Percentiles rank a stretch among this genome's conserved stretches.
Conservation (phyloP, 208 protist genomes). For the Acanthamoeba castellanii region DNA sequence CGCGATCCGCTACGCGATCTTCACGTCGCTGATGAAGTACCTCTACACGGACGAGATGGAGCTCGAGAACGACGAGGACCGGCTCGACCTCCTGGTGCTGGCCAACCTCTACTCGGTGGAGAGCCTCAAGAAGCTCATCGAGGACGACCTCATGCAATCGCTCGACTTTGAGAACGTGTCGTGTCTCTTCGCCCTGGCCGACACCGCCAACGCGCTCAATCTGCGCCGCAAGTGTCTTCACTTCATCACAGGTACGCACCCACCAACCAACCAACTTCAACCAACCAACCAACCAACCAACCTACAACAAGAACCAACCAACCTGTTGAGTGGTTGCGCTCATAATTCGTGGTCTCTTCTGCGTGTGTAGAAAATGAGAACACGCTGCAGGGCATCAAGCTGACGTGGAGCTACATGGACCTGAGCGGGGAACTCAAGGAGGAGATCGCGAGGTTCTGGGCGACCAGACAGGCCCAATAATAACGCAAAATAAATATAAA, state of each 20-base stretch:
- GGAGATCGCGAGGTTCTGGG: conserved; percentile 9
- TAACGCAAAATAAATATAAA: no score
- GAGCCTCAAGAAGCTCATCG: conserved; percentile 65
- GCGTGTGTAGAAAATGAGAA: background rate
- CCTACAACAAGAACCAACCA: background rate
- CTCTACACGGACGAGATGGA: conserved; percentile 71
- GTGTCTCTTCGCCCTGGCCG: conserved; percentile 64
- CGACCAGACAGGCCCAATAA: background rate
- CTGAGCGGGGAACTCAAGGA: conserved; percentile 16
- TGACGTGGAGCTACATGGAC: conserved; percentile 49
- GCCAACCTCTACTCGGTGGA: conserved; percentile 75
- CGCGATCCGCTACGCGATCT: conserved; percentile 45
- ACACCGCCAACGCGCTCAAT: conserved; percentile 42
- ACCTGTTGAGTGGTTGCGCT: background rate
- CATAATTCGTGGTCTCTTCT: background rate
- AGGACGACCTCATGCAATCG: conserved; percentile 50
- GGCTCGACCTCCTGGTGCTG: conserved; percentile 69
- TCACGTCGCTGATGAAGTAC: conserved; percentile 54
- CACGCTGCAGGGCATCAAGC: conserved; percentile 13
- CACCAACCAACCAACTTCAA: background rate
- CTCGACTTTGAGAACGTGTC: conserved; percentile 69
- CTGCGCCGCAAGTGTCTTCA: conserved; percentile 42
- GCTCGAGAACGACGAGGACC: conserved; percentile 60
- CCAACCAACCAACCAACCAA: background rate
- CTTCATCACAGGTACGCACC: conserved; percentile 49